Percentiles rank a stretch among this genome's conserved stretches.
phyloP scores from a whole-genome alignment of 1,139 yeast genomes.

The Saccharomyces hybrid region DNA sequence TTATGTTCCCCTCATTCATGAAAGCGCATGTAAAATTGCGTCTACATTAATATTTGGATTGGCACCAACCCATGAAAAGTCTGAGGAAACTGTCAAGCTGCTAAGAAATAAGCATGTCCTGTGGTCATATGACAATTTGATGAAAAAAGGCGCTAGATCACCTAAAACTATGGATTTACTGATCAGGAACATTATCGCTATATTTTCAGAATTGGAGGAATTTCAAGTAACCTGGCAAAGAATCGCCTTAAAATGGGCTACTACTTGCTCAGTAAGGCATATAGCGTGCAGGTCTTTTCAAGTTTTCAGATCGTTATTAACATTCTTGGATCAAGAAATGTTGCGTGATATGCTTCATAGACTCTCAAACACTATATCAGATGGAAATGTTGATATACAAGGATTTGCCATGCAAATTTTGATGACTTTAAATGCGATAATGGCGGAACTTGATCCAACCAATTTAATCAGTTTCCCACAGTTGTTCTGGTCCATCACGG shows the following conservation, averaged over 20 bases:
- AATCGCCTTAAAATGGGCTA: conserved; percentile 85
- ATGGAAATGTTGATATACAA: conserved; percentile 80
- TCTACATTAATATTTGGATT: conserved; percentile 67
- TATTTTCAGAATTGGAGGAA: conserved; percentile 46
- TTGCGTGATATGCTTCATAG: conserved; percentile 90
- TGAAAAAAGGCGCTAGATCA: too few relatives aligned
- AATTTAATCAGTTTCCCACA: conserved; percentile 85
- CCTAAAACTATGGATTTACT: conserved; percentile 70
- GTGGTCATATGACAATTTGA: conserved; percentile 65
- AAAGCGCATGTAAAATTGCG: conserved; percentile 71
- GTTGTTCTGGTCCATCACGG: conserved; percentile 91
- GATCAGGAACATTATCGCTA: conserved; percentile 54
- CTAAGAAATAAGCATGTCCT: conserved; percentile 46
- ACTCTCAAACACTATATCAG: conserved; percentile 89
- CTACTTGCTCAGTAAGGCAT: conserved; percentile 94
- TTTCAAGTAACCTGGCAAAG: conserved; percentile 80
- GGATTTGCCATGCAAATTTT: conserved; percentile 96
- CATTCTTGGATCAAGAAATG: conserved; percentile 80
- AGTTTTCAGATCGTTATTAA: conserved; percentile 70
- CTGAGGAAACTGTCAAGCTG: conserved; percentile 45
- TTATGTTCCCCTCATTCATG: conserved; percentile 72
- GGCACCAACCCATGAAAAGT: conserved; percentile 45
- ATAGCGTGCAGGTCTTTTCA: conserved; percentile 96
- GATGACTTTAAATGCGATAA: conserved; percentile 88
- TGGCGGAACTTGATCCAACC: conserved; percentile 73